Evolutionary conservation across 1,284 basidiomycete species (phyloP), one percentile per base, ranked within the genome.

Genomic region (Cryptococcus sp.): DNA sequence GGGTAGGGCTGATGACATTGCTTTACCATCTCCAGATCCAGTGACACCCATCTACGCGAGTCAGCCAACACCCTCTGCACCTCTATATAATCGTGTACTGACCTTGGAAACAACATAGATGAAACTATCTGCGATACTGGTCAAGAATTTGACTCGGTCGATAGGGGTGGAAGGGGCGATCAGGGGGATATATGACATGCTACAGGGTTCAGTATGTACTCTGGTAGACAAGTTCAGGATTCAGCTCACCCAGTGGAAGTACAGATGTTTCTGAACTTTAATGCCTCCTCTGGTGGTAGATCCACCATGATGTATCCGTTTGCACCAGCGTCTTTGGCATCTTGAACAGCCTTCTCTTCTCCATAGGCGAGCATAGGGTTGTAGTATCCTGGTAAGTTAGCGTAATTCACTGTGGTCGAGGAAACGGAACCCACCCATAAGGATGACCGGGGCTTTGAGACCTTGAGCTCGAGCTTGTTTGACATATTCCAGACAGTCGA

Each of bases 241-340:
- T 46, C 14, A 47, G 80, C 87, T 67, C 68, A 94, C 93, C 83
- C 84, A 43, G 85, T 81, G 62, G 82, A 84, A 36, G 84, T 82
- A 75, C 96, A 98, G 70, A 92, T 90, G 64, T 86, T 83, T 48
- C 94, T 83, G 82, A 99, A 98, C 38, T 83, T 80, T 62, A 90
- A 79, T 15, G 95, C 95, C 78, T 99, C 96, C 79, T 98, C 94
- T 4, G 96, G 95, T 23, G 96, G 96, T 30, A 98, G 83, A 76
- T 99, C 96, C 46, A 98, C 93, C 75, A 99, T 84, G 69, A 98
- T 95, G 76, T 94, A 99, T 5, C 95, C 96, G 76, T 96, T 98
- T 0, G 90, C 96, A 35, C 95, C 95, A 31, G 91, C 90, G 53
- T 86, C 84, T 52, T 79, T 82, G 4, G 93, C 94, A 72, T 96